Conservation (phyloP, 2,329 filamentous ascomycete genomes). For the Elsinoe batatas region DNA sequence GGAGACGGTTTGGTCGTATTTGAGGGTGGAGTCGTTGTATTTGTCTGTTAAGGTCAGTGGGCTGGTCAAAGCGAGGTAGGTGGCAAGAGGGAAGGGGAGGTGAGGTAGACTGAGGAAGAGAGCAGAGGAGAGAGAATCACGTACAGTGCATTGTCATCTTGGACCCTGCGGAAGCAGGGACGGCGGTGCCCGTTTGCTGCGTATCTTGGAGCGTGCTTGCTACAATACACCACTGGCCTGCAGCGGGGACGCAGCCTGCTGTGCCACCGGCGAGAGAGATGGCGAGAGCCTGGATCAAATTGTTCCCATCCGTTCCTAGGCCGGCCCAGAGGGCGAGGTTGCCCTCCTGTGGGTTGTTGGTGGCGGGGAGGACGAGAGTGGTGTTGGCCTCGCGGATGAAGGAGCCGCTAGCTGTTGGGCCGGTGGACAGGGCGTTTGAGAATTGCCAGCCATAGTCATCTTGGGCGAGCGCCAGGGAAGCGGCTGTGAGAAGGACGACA, state of each 20-base stretch:
- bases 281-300: constrained; percentile 39
- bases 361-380: constrained; percentile 34
- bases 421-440: constrained; percentile 4
- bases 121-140: not conserved
- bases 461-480: not conserved
- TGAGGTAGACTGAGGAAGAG: not conserved
- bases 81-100: not conserved
- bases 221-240: constrained; percentile 13
- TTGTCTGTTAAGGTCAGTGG: constrained; percentile 22
- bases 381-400: constrained; percentile 38
- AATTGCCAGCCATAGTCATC: constrained; percentile 3
- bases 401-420: constrained; percentile 19
- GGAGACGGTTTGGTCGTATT: constrained; percentile 34
- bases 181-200: not conserved
- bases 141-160: constrained; percentile 1
- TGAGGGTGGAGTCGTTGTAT: constrained; percentile 30
- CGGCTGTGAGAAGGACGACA: not conserved
- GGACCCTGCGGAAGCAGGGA: not conserved
- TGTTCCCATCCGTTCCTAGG: constrained; percentile 39
- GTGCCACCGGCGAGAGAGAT: constrained; percentile 9
- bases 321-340: constrained; percentile 39
- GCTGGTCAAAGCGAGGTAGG: not conserved
- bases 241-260: constrained; percentile 5
- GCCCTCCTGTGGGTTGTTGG: constrained; percentile 30
- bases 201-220: constrained; percentile 11